Base-by-base conservation (phyloP, 768 basidiomycete genomes). In the Favolaschia claudopus region DNA sequence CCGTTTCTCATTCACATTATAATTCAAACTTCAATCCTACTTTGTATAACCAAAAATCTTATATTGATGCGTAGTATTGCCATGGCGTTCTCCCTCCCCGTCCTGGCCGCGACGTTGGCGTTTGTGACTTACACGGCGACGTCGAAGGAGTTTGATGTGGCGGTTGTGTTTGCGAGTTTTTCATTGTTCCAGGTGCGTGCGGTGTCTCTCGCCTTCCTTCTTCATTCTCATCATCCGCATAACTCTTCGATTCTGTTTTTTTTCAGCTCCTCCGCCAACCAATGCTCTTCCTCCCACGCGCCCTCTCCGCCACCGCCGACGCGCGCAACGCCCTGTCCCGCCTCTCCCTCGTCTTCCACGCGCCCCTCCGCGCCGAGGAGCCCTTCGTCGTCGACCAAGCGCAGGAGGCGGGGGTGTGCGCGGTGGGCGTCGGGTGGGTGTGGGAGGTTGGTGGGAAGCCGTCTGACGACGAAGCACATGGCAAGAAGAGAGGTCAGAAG, bases 251-350 rank as follows among this genome's bases (percentile, higher is more conserved):
- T 81, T 28, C 72, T 89, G 44, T 81, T 57, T 72, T 86, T 49
- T 84, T 85, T 71, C 72, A 86, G 77, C 80, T 91, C 28, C 81
- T 90, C 32, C 82, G 88, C 22, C 88, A 89, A 71, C 88, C 89
- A 1, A 82, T 88, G 78, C 83, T 87, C 83, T 86, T 86, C 70
- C 75, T 88, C 34, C 86, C 86, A 22, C 80, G 86, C 22, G 82
- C 84, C 3, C 73, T 90, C 19, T 86, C 87, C 15, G 81, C 85
- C 5, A 83, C 82, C 29, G 81, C 86, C 0, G 89, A 92, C 67
- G 89, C 89, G 7, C 77, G 79, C 55, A 89, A 82, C 66, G 90
- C 89, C 0, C 71, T 91, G 32, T 68, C 71, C 25, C 81, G 89
- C 17, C 75, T 89, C 1, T 70, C 72, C 7, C 62, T 67, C 15